These are phyloP conservation scores for Globisporangium iwayamae DNA, from an alignment of 352 stramenopile genomes.

Conservation along the genomic window DNA sequence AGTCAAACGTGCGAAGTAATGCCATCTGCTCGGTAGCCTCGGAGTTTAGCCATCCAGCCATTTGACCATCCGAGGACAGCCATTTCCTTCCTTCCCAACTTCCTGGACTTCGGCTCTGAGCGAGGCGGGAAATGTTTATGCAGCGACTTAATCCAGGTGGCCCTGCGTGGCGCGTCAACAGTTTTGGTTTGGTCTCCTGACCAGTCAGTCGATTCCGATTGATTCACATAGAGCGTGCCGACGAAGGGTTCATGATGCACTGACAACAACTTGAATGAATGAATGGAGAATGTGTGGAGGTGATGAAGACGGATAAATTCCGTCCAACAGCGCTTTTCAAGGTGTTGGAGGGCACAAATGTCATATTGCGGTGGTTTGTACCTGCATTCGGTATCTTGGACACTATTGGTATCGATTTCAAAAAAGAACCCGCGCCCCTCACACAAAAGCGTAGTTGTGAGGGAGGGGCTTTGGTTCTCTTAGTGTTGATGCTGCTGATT, in stretches of 20 bases:
- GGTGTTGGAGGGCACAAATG: too few relatives aligned
- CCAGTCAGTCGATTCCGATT: neutral
- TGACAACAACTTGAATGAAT: too few relatives aligned
- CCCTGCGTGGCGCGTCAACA: constrained; percentile 3
- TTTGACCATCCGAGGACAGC: neutral
- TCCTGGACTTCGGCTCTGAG: too few relatives aligned
- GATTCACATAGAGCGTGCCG: neutral
- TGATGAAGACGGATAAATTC: too few relatives aligned
- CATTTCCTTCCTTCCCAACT: neutral
- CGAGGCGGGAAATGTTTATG: constrained; percentile 6
- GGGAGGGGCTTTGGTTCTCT: too few relatives aligned
- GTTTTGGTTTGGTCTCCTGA: neutral
- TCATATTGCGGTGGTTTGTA: too few relatives aligned
- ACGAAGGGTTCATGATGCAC: neutral
- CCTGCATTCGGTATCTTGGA: too few relatives aligned
- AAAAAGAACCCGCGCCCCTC: too few relatives aligned
- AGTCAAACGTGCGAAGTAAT: constrained; percentile 9
- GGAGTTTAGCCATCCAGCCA: constrained; percentile 6
- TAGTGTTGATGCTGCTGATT: neutral
- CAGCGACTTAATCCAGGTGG: constrained; percentile 12
- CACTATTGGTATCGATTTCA: too few relatives aligned
- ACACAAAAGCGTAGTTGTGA: neutral
- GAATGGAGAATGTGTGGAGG: too few relatives aligned
- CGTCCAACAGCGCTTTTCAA: too few relatives aligned
- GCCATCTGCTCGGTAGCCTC: constrained; percentile 9